Percentiles rank a stretch among this genome's conserved stretches.
phyloP scores from a whole-genome alignment of 148 eudicot genomes.

The Selenicereus undatus region DNA sequence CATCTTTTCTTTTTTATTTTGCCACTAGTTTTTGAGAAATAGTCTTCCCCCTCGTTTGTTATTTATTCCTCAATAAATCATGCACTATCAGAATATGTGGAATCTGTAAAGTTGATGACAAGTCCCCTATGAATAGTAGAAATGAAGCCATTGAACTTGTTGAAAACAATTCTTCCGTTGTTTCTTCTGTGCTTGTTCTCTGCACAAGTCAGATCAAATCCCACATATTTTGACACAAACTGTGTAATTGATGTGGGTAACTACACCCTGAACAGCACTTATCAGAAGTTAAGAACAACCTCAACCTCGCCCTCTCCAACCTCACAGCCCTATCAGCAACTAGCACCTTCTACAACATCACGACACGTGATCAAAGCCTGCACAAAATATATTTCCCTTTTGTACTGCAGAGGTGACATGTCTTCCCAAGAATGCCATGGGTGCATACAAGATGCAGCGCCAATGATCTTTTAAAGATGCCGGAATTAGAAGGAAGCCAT shows the following conservation, averaged over 20 bases:
- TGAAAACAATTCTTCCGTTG: background rate
- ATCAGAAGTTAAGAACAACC: background rate
- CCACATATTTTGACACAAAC: background rate
- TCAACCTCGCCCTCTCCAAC: constrained; percentile 7
- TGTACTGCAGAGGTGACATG: constrained; percentile 32
- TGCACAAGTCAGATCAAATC: background rate
- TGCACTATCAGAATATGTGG: background rate
- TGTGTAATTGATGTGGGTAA: background rate
- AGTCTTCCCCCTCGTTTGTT: too few species aligned
- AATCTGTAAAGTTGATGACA: background rate
- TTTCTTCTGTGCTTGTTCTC: background rate
- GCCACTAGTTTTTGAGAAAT: too few species aligned
- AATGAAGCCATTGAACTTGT: background rate
- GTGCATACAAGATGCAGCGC: constrained; percentile 19
- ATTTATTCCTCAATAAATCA: too few species aligned
- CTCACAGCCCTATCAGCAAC: constrained; percentile 1
- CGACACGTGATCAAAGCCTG: background rate
- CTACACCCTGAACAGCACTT: constrained; percentile 6
- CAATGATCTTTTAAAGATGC: background rate
- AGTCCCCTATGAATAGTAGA: background rate
- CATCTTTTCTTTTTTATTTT: background rate
- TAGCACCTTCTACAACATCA: background rate
- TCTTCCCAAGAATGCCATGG: constrained; percentile 10
- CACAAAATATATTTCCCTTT: constrained; percentile 20
- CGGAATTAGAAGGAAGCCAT: constrained; percentile 8